Evolutionary conservation across 768 basidiomycete genomes (phyloP).

Genomic region (Suillus tomentosus): DNA sequence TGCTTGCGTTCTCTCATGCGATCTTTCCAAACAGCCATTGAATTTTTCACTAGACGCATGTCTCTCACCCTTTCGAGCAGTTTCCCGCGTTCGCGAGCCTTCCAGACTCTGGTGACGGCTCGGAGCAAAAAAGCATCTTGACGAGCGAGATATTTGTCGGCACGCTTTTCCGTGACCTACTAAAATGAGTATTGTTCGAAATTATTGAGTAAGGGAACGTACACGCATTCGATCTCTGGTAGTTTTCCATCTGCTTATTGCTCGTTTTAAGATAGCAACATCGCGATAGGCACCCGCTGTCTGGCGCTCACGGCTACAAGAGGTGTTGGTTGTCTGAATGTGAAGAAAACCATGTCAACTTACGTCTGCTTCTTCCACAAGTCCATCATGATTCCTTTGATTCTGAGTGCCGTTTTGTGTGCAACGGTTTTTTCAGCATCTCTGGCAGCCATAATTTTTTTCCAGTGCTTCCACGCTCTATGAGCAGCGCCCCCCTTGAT

Average conservation of each 20-base stretch:
- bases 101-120: slow-evolving; percentile 66
- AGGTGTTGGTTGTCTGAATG: slow-evolving; percentile 11
- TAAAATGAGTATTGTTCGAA: slow-evolving; percentile 16
- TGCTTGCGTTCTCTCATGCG: slow-evolving; percentile 41
- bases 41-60: slow-evolving; percentile 45
- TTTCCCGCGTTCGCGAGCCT: slow-evolving; percentile 62
- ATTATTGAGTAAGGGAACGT: slow-evolving; percentile 23
- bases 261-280: slow-evolving; percentile 43
- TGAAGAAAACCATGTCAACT: slow-evolving; percentile 25
- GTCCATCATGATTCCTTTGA: slow-evolving; percentile 49
- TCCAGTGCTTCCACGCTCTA: slow-evolving; percentile 63
- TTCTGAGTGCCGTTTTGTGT: slow-evolving; percentile 47
- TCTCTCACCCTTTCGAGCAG: slow-evolving; percentile 56
- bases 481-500: slow-evolving; percentile 40
- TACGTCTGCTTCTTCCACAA: slow-evolving; percentile 63
- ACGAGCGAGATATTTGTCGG: slow-evolving; percentile 54
- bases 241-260: slow-evolving; percentile 57
- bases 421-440: slow-evolving; percentile 46
- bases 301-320: slow-evolving; percentile 44
- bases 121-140: slow-evolving; percentile 61
- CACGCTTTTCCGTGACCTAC: slow-evolving; percentile 60
- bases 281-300: slow-evolving; percentile 47
- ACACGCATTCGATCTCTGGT: slow-evolving; percentile 53
- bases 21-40: slow-evolving; percentile 53
- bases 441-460: slow-evolving; percentile 43